A percentile compares a stretch with the other conserved stretches of the same genome.
These are phyloP conservation scores for Antitrichia curtipendula DNA, from an alignment of 225 moss, liverwort and hornwort genomes.

Conservation along the genomic window DNA sequence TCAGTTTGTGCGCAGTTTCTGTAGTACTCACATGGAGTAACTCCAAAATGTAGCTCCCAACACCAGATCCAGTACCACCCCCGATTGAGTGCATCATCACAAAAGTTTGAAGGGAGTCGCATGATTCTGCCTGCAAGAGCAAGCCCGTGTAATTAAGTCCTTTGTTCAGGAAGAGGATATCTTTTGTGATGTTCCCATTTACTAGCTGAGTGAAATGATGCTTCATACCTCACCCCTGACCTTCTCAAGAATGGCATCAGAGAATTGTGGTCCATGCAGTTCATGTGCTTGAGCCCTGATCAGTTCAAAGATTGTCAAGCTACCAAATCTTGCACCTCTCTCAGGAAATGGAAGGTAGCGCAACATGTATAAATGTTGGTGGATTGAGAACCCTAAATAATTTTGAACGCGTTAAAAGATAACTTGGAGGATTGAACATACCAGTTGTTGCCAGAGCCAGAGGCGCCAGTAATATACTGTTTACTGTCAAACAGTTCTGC, in stretches of 20 bases:
- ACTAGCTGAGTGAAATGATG: background rate
- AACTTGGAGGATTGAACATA: background rate
- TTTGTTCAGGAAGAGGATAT: background rate
- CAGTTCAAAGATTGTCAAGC: background rate
- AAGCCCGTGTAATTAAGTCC: background rate
- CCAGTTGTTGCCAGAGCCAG: slow-evolving; percentile 96
- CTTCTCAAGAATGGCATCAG: slow-evolving; percentile 57
- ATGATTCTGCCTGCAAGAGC: slow-evolving; percentile 57
- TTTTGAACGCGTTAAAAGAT: background rate
- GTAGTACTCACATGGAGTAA: slow-evolving; percentile 58
- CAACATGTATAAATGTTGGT: background rate
- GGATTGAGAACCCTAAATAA: background rate
- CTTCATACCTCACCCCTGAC: slow-evolving; percentile 56
- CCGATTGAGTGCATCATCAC: slow-evolving; percentile 91
- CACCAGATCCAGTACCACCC: slow-evolving; percentile 90
- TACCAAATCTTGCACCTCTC: background rate
- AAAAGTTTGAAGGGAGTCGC: slow-evolving; percentile 87
- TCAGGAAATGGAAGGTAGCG: background rate
- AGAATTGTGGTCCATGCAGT: slow-evolving; percentile 65
- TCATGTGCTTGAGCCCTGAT: slow-evolving; percentile 85
- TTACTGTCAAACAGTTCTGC: slow-evolving; percentile 67
- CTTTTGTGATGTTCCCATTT: background rate
- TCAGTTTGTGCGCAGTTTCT: background rate
- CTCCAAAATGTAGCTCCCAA: slow-evolving; percentile 80
- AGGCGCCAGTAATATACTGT: slow-evolving; percentile 61